These are phyloP conservation scores for Rubia occidens DNA, from an alignment of 305 asterid species.

Conservation along the genomic window DNA sequence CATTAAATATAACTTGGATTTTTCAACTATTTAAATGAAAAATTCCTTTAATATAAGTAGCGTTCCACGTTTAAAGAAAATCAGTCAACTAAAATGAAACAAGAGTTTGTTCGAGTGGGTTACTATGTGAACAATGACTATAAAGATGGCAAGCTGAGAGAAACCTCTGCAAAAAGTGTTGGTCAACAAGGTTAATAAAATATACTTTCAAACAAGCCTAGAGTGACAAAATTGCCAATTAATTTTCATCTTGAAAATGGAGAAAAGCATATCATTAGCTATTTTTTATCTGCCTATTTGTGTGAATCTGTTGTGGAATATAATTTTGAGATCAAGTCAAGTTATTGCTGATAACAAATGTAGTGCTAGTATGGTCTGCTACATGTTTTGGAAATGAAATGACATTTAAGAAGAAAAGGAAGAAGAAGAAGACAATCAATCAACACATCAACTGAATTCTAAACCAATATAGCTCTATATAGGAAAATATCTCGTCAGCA, in stretches of 20 bases:
- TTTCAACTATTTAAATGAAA: no score
- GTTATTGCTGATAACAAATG: not conserved
- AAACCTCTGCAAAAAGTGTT: conserved; percentile 72
- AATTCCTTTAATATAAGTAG: no score
- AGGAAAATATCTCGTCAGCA: no score
- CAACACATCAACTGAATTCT: no score
- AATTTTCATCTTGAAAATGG: conserved; percentile 59
- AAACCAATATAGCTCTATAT: no score
- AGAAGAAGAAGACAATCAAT: no score
- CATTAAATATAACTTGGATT: no score
- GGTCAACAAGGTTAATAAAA: conserved; percentile 66
- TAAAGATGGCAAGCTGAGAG: conserved; percentile 62
- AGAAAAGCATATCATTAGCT: conserved; percentile 24
- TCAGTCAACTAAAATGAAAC: conserved; percentile 9
- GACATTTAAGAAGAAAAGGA: not conserved
- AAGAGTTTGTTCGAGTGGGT: conserved; percentile 80
- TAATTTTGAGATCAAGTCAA: not conserved
- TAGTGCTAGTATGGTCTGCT: not conserved
- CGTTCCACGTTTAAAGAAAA: no score
- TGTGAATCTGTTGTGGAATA: conserved; percentile 5
- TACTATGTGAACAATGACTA: conserved; percentile 86
- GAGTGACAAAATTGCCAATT: conserved; percentile 79
- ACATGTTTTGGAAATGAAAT: not conserved
- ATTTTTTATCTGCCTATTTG: not conserved
- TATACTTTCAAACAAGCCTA: conserved; percentile 71